Percentiles rank a stretch among this genome's conserved stretches.
phyloP scores from a whole-genome alignment of 306 rosid genomes.

The Corylus avellana region DNA sequence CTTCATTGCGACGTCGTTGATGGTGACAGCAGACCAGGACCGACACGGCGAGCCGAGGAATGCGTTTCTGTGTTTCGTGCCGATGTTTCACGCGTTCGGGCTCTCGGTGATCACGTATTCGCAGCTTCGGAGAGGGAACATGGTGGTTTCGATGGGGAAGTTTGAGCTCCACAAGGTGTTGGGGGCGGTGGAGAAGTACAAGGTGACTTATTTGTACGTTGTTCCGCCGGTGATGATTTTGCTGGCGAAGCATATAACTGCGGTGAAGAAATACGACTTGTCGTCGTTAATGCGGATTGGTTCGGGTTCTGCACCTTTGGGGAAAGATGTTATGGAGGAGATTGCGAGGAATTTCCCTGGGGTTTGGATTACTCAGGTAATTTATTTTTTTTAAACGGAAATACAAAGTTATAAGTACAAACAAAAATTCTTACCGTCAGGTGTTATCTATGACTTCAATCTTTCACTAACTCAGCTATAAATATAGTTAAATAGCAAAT shows the following conservation, averaged over 20 bases:
- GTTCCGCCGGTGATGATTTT: constrained; percentile 48
- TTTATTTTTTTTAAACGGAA: too few relatives aligned
- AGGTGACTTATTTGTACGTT: constrained; percentile 34
- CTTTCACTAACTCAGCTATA: too few relatives aligned
- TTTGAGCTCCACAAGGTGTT: constrained; percentile 44
- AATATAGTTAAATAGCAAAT: too few relatives aligned
- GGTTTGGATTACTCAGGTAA: constrained; percentile 38
- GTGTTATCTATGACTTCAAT: too few relatives aligned
- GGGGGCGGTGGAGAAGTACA: constrained; percentile 37
- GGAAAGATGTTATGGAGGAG: constrained; percentile 45
- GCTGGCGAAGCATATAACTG: constrained; percentile 25
- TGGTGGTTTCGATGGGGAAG: constrained; percentile 42
- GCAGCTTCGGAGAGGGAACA: constrained; percentile 47
- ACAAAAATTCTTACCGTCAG: too few relatives aligned
- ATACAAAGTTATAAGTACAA: too few relatives aligned
- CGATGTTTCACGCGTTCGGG: constrained; percentile 50
- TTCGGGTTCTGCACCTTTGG: constrained; percentile 48
- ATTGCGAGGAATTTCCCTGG: constrained; percentile 36
- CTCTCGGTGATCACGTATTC: constrained; percentile 27
- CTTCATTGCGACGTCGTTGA: constrained; percentile 43
- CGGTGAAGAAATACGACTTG: constrained; percentile 34
- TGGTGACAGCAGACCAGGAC: constrained; percentile 40
- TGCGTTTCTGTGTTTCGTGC: constrained; percentile 45
- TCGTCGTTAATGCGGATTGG: constrained; percentile 38
- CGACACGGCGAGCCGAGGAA: constrained; percentile 29